Conservation (phyloP, 495 filamentous ascomycete species). For the Penicillium odoratum region DNA sequence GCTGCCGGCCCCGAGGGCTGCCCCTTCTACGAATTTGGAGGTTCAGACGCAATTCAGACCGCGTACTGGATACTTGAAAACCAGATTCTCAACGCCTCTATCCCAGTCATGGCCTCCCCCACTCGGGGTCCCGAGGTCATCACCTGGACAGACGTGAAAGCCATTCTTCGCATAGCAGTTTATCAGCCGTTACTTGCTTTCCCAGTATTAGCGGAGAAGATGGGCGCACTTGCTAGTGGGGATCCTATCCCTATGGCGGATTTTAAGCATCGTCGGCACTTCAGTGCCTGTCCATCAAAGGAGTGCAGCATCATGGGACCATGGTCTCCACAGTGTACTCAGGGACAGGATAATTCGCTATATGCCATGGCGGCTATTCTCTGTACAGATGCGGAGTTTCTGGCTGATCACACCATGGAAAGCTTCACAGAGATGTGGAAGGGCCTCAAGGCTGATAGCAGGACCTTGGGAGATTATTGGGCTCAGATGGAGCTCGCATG, state of each 20-base stretch:
- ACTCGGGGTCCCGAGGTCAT: slow-evolving; percentile 42
- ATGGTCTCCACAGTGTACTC: slow-evolving; percentile 45
- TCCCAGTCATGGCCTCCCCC: slow-evolving; percentile 39
- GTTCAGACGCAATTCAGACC: slow-evolving; percentile 37
- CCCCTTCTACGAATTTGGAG: slow-evolving; percentile 41
- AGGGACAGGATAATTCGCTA: slow-evolving; percentile 35
- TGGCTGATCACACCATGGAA: slow-evolving; percentile 37
- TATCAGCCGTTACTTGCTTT: slow-evolving; percentile 65
- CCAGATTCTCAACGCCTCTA: slow-evolving; percentile 43
- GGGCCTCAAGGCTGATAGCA: slow-evolving; percentile 47
- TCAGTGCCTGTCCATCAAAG: slow-evolving; percentile 39
- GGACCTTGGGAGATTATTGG: slow-evolving; percentile 58
- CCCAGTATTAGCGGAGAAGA: slow-evolving; percentile 51
- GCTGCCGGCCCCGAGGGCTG: slow-evolving; percentile 40
- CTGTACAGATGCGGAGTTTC: slow-evolving; percentile 59
- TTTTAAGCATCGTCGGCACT: slow-evolving; percentile 39
- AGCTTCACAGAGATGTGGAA: slow-evolving; percentile 50
- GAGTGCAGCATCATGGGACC: slow-evolving; percentile 36
- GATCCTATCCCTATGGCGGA: slow-evolving; percentile 54
- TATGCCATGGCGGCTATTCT: slow-evolving; percentile 57
- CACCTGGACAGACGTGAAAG: slow-evolving; percentile 43
- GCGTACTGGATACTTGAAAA: slow-evolving; percentile 42
- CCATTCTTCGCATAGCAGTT: slow-evolving; percentile 30
- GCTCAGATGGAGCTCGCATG: slow-evolving; percentile 56
- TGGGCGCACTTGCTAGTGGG: slow-evolving; percentile 54